Conservation (phyloP, 208 protist genomes). For the Leishmania gerbilli region DNA sequence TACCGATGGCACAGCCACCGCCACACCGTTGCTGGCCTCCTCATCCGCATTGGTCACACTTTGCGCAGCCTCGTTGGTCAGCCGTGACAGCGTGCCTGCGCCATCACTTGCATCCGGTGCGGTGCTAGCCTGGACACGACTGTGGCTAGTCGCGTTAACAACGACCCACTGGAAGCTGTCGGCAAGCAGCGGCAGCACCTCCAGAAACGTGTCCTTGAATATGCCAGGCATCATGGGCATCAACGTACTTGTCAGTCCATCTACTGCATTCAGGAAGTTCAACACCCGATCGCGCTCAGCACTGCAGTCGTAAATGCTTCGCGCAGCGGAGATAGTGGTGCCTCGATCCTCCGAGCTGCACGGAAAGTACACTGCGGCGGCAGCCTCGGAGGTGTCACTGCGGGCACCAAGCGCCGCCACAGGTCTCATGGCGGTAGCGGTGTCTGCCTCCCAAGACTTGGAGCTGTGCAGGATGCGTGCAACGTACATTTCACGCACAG, state of each 20-base stretch:
- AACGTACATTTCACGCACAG: conserved; percentile 23
- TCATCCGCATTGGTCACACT: conserved; percentile 2
- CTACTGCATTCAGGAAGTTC: conserved; percentile 75
- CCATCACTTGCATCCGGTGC: neutral
- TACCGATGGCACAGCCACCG: conserved; percentile 1
- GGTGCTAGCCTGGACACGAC: conserved; percentile 2
- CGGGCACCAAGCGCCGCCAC: neutral
- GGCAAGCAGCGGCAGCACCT: conserved; percentile 72
- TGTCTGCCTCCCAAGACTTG: neutral
- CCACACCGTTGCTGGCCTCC: neutral
- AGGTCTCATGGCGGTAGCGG: neutral
- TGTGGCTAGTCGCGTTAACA: conserved; percentile 43
- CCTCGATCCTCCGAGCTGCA: neutral
- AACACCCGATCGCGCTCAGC: conserved; percentile 46
- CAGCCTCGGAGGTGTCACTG: neutral
- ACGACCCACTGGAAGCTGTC: conserved; percentile 77
- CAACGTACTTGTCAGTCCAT: conserved; percentile 67
- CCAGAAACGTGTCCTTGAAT: conserved; percentile 72
- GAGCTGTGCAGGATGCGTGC: conserved; percentile 16
- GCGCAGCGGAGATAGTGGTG: neutral
- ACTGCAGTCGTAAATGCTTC: neutral
- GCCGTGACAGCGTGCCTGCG: neutral
- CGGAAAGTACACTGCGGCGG: conserved; percentile 25
- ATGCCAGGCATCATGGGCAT: conserved; percentile 71
- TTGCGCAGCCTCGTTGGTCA: neutral